These are phyloP conservation scores for Acacia acuminata DNA, from an alignment of 306 rosid species.

Conservation along the genomic window DNA sequence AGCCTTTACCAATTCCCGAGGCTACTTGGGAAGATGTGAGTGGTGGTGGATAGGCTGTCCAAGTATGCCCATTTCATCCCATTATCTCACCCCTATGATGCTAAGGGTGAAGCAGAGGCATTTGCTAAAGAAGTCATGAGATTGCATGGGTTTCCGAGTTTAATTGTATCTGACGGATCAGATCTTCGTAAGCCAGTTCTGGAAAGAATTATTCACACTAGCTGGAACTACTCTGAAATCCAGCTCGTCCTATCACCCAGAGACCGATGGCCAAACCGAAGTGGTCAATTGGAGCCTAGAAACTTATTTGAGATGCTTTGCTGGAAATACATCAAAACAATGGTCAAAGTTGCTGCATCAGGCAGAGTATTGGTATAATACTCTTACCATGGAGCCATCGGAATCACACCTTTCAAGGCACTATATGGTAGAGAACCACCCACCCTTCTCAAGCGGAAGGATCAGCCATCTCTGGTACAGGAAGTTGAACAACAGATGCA, in stretches of 20 bases:
- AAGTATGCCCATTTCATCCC: background rate
- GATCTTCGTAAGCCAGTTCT: background rate
- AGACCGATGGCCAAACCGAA: background rate
- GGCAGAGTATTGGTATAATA: background rate
- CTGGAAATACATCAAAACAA: background rate
- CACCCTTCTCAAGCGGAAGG: background rate
- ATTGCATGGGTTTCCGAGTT: background rate
- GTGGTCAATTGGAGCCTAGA: background rate
- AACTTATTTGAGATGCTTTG: background rate
- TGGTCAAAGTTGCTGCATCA: background rate
- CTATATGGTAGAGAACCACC: background rate
- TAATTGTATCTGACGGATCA: background rate
- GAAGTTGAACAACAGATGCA: accelerated
- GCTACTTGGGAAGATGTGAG: background rate
- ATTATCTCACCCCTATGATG: background rate
- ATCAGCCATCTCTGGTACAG: accelerated
- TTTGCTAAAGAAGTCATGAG: accelerated
- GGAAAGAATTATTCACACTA: background rate
- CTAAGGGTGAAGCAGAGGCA: accelerated
- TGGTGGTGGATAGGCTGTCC: background rate
- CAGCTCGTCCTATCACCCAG: background rate
- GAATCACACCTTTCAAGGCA: background rate
- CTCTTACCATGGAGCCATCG: accelerated
- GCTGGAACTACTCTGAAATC: background rate
- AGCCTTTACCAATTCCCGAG: background rate